These are phyloP conservation scores for Pugionium dolabratum DNA, from an alignment of 345 rosid species.

Conservation along the genomic window DNA sequence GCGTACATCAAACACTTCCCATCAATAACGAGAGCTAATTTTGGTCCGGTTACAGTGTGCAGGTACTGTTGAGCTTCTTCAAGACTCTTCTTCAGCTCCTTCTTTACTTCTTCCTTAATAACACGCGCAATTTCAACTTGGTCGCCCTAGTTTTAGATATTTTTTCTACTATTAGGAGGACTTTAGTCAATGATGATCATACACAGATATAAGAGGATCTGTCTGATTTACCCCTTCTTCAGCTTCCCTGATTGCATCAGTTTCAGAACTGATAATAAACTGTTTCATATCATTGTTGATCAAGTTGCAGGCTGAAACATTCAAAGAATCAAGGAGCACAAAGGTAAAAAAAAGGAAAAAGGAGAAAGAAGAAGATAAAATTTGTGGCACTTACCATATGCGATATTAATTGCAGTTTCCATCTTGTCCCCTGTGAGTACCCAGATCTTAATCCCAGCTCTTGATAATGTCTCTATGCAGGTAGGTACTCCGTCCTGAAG, in stretches of 20 bases:
- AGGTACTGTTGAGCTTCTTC: slow-evolving; percentile 74
- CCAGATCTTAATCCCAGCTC: slow-evolving; percentile 99
- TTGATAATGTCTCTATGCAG: slow-evolving; percentile 93
- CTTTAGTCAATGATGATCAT: slow-evolving; percentile 4
- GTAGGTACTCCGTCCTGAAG: slow-evolving; percentile 98
- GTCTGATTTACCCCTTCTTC: slow-evolving; percentile 72
- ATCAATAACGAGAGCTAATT: slow-evolving; percentile 83
- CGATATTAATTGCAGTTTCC: slow-evolving; percentile 98
- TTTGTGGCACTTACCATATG: slow-evolving; percentile 64
- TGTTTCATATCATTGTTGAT: slow-evolving; percentile 92
- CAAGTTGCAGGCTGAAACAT: slow-evolving; percentile 85
- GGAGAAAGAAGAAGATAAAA: background rate
- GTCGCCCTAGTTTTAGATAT: slow-evolving; percentile 59
- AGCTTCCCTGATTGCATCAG: slow-evolving; percentile 80
- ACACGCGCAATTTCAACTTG: slow-evolving; percentile 81
- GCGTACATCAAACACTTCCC: slow-evolving; percentile 98
- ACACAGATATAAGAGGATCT: background rate
- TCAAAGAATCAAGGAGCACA: slow-evolving; percentile 13
- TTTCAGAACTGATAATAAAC: slow-evolving; percentile 90
- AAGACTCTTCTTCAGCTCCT: slow-evolving; percentile 66
- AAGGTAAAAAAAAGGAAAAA: slow-evolving; percentile 10
- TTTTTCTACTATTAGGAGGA: slow-evolving; percentile 9
- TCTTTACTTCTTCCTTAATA: slow-evolving; percentile 79
- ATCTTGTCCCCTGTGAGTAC: slow-evolving; percentile 94
- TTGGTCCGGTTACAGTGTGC: slow-evolving; percentile 61